These are phyloP conservation scores for Suhomyces guaymorum DNA, from an alignment of 1,139 yeast species.

Conservation along the genomic window DNA sequence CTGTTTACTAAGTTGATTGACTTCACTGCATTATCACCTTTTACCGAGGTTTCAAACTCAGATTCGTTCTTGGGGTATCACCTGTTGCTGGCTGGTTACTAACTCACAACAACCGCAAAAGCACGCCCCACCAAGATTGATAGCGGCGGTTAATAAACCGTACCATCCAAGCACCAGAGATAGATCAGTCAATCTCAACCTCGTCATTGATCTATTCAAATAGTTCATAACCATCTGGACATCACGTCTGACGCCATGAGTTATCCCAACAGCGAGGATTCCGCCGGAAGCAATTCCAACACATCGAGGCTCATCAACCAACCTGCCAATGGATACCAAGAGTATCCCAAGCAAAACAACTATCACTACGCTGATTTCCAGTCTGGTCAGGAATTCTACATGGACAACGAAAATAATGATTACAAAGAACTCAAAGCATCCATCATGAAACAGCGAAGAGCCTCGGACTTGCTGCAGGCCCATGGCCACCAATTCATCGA, in stretches of 20 bases:
- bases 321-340: constrained; percentile 3
- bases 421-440: constrained; percentile 39
- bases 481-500: constrained; percentile 15
- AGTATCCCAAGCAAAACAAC: constrained; percentile 1
- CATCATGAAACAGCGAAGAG: constrained; percentile 33
- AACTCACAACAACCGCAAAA: background rate
- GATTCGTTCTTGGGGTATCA: background rate
- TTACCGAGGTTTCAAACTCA: too few species aligned
- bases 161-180: background rate
- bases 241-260: constrained; percentile 23
- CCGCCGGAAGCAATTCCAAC: constrained; percentile 9
- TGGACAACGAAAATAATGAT: constrained; percentile 41
- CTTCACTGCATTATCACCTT: background rate
- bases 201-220: background rate
- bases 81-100: background rate
- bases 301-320: constrained; percentile 5
- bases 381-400: constrained; percentile 24
- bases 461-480: constrained; percentile 16
- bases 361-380: constrained; percentile 3
- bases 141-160: background rate
- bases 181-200: background rate
- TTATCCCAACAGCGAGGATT: constrained; percentile 34
- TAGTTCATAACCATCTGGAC: background rate
- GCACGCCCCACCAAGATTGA: background rate
- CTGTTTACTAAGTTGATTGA: too few species aligned